A percentile compares a stretch with the other conserved stretches of the same genome.
Conservation (phyloP, 306 rosid species). For the Vigna angularis region DNA sequence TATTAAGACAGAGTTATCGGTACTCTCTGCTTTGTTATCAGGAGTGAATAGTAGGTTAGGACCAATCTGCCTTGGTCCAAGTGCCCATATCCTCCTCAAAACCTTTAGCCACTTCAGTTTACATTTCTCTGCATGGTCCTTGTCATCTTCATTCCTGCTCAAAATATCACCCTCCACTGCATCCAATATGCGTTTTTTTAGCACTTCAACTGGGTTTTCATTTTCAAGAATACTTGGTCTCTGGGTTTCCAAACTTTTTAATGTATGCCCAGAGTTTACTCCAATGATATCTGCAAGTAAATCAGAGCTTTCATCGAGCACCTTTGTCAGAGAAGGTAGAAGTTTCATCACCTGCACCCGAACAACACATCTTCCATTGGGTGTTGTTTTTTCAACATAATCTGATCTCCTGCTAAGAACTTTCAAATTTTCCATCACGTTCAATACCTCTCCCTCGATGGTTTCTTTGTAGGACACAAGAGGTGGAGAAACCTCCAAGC, state of each 20-base stretch:
- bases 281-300: slow-evolving; percentile 70
- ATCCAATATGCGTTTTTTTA: slow-evolving; percentile 69
- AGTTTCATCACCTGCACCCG: slow-evolving; percentile 81
- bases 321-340: slow-evolving; percentile 71
- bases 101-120: slow-evolving; percentile 73
- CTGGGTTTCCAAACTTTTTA: slow-evolving; percentile 57
- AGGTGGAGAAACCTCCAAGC: slow-evolving; percentile 83
- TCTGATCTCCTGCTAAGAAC: slow-evolving; percentile 58
- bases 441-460: slow-evolving; percentile 70
- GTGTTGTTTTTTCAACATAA: slow-evolving; percentile 73
- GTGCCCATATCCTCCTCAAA: slow-evolving; percentile 85
- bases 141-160: slow-evolving; percentile 62
- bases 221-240: slow-evolving; percentile 49
- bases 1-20: slow-evolving; percentile 59
- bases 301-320: slow-evolving; percentile 78
- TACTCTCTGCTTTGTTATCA: slow-evolving; percentile 55
- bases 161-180: slow-evolving; percentile 67
- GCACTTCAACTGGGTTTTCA: slow-evolving; percentile 59
- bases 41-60: slow-evolving; percentile 78
- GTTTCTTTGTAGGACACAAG: slow-evolving; percentile 88
- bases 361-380: slow-evolving; percentile 79
- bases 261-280: slow-evolving; percentile 56
- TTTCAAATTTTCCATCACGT: slow-evolving; percentile 66
- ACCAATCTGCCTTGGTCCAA: slow-evolving; percentile 83
- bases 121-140: slow-evolving; percentile 64